Base-by-base conservation (phyloP, 306 rosid species). In the Oemleria cerasiformis region DNA sequence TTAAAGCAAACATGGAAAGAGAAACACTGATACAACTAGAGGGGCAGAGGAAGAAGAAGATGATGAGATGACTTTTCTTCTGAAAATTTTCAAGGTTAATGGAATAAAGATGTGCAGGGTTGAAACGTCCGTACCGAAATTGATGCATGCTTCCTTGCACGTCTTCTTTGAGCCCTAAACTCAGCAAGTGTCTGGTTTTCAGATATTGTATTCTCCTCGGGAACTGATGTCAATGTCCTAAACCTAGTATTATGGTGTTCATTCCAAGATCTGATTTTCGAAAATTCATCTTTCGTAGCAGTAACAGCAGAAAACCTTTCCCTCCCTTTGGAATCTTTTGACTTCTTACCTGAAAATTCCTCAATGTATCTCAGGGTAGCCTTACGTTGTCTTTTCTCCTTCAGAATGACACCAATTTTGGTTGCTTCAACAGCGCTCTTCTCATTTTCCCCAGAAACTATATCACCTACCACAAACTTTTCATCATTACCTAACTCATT, bases 311-410 rank as follows among this genome's bases (percentile, higher is more conserved):
- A 70, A 57, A 38, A 55, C 41, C 85, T 88, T 70, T 80, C 91
- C 67, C 79, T 79, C 70, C 87, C 78, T 70, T 68, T 83, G 54
- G 64, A 48, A 81, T 69, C 36, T 65, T 69, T 79, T 6, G 78
- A 74, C 67, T 77, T 86, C 15, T 78, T 77, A 56, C 70, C 80
- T 55, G 92, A 81, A 78, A 82, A 71, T 77, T 91, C 96, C 79
- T 94, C 96, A 70, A 91, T 83, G 83, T 76, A 90, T 83, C 93
- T 85, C 83, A 66, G 81, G 56, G 96, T 89, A 68, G 87, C 92
- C 85, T 88, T 91, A 12, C 96, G 96, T 78, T 70, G 75, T 75
- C 96, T 89, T 85, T 83, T 91, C 84, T 84, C 90, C 75, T 82
- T 86, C 58, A 71, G 21, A 76, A 67, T 53, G 56, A 79, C 80